Percentiles rank a stretch among this genome's conserved stretches.
phyloP scores from a whole-genome alignment of 2,329 filamentous ascomycete genomes.

The Aureobasidium musti region DNA sequence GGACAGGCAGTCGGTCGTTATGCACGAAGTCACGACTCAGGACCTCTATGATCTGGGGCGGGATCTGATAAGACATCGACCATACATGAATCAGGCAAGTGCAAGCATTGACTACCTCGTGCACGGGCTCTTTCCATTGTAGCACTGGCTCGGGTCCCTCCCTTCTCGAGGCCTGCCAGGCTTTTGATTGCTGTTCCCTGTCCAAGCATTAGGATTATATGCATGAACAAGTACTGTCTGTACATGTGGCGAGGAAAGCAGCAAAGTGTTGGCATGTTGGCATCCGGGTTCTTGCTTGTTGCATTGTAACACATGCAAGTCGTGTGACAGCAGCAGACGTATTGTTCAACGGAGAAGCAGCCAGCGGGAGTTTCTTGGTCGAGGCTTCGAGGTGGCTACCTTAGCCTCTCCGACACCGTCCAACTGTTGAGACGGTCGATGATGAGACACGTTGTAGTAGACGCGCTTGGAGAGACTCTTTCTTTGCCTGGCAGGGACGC shows the following conservation, averaged over 20 bases:
- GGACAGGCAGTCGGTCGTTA: background rate
- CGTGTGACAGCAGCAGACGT: background rate
- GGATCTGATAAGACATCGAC: conserved; percentile 7
- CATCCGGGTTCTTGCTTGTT: background rate
- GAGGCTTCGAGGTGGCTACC: conserved; percentile 21
- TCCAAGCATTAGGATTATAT: background rate
- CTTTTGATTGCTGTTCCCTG: background rate
- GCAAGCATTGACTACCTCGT: background rate
- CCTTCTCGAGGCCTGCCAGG: conserved; percentile 3
- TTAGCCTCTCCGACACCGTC: conserved; percentile 14
- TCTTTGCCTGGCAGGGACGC: background rate
- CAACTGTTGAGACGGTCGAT: background rate
- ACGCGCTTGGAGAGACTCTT: background rate
- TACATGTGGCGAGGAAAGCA: background rate
- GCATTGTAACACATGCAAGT: background rate
- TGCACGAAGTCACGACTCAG: conserved; percentile 19
- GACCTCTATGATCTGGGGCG: background rate
- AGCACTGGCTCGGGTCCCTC: conserved; percentile 10
- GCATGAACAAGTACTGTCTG: background rate
- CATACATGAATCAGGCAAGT: conserved; percentile 1
- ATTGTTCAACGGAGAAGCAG: background rate
- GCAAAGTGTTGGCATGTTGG: background rate
- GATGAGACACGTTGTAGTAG: background rate
- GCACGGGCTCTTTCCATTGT: conserved; percentile 7
- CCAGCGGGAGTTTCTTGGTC: conserved; percentile 5